Evolutionary conservation across 179 eudicot species (phyloP), one percentile per base, ranked within the genome.

Genomic region (Actinidia chinensis): DNA sequence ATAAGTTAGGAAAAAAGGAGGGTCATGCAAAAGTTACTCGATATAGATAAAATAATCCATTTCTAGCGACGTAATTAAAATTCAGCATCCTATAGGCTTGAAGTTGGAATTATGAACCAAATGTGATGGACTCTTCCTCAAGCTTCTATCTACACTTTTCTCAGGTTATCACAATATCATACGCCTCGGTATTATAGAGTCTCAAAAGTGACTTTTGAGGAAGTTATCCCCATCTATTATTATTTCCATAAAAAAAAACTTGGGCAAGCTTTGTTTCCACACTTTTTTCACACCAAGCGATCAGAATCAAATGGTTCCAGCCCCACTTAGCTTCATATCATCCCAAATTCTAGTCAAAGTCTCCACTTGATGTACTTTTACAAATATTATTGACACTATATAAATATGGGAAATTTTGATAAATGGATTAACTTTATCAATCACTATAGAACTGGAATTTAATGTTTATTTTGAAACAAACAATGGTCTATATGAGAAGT

Each of bases 131-230:
- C 82, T 95, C 99, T 77, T 93, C 94, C 20, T 95, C 97, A 11
- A 95, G 97, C 87, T 89, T 93, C 84, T 91, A n/a, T 95, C 89
- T 95, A 91, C 88, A 95, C 80, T 72, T 97, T 90, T 81, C 95
- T 86, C 99, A 95, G 42, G 99, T 95, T 75, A 91, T 86, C 82
- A 95, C 64, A 90, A 86, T 93, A 81, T 93, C 83, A 58, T 97
- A 87, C 79, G 4, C 99, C 99, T 47, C 84, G 61, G 75, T 95
- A 95, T 22, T n/a, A n/a, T n/a, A 95, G 87, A 9, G 87, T 93
- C 89, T 93, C 99, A 84, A 93, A 95, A 3, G 99, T 95, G 46
- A 87, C 83, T 88, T 93, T 50, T 91, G 99, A 0, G 98, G 99
- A 67, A 95, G 90, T 81, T 87, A 82, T 20, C 99, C 99, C 84